Evolutionary conservation across 2,329 filamentous ascomycete species (phyloP).

Genomic region (Colletotrichum cereale): DNA sequence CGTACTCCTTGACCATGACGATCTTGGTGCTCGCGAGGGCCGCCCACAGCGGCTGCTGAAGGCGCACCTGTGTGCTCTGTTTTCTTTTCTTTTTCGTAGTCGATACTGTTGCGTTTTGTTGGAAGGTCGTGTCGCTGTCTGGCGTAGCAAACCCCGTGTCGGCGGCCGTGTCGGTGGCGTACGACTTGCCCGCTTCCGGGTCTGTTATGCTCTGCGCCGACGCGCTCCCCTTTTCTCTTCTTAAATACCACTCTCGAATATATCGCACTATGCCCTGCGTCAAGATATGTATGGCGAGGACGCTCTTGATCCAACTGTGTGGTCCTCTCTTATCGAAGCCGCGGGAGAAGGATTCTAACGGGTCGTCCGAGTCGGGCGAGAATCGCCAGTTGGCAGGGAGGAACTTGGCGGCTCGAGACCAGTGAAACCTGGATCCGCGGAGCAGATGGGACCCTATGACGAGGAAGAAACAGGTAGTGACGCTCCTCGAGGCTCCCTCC

Average conservation of each 20-base stretch:
- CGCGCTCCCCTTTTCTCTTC: conserved; percentile 68
- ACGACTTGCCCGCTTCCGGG: conserved; percentile 71
- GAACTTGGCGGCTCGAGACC: conserved; percentile 59
- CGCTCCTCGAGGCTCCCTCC: conserved; percentile 77
- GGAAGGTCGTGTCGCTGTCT: conserved; percentile 65
- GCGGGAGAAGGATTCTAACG: conserved; percentile 58
- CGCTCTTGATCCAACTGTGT: conserved; percentile 75
- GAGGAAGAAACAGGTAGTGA: conserved; percentile 78
- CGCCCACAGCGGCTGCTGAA: conserved; percentile 93
- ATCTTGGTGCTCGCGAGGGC: conserved; percentile 96
- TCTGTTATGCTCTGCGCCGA: conserved; percentile 65
- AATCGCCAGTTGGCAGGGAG: conserved; percentile 62
- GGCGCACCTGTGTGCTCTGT: conserved; percentile 90
- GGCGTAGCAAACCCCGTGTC: conserved; percentile 64
- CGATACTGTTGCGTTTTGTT: conserved; percentile 66
- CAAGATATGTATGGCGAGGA: conserved; percentile 80
- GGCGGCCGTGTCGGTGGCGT: conserved; percentile 50
- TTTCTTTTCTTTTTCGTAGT: conserved; percentile 87
- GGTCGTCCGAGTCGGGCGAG: conserved; percentile 59
- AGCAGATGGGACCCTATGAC: conserved; percentile 69
- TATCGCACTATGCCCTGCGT: conserved; percentile 80
- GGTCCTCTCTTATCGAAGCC: conserved; percentile 70
- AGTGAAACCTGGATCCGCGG: conserved; percentile 62
- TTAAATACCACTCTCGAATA: conserved; percentile 76
- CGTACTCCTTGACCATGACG: conserved; percentile 92